phyloP scores from a whole-genome alignment of 1,139 yeast genomes.

The Yamadazyma triangularis region DNA sequence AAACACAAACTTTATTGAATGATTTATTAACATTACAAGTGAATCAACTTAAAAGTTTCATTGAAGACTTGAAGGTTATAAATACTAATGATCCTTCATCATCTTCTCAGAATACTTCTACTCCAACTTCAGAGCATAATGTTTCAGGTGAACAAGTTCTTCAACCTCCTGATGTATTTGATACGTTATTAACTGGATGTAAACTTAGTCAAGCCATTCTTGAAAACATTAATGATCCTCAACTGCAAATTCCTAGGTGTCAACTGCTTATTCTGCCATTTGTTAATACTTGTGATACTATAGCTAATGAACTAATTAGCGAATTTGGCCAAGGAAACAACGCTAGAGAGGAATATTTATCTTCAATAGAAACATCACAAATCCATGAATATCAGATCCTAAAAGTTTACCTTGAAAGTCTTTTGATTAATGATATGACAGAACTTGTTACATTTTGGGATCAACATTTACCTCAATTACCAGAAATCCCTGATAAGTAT shows the following conservation, averaged over 20 bases:
- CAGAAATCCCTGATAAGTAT: slow-evolving; percentile 29
- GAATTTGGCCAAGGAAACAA: slow-evolving; percentile 19
- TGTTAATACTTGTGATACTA: slow-evolving; percentile 15
- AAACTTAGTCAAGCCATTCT: slow-evolving; percentile 27
- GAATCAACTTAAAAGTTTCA: slow-evolving; percentile 22
- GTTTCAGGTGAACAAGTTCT: slow-evolving; percentile 24
- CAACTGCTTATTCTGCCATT: slow-evolving; percentile 13
- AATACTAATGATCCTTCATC: slow-evolving; percentile 1
- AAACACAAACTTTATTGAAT: slow-evolving; percentile 15
- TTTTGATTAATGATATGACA: slow-evolving; percentile 14
- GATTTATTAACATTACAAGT: slow-evolving; percentile 20
- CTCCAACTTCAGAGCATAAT: slow-evolving; percentile 7
- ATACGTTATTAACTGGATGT: slow-evolving; percentile 28
- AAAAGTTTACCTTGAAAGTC: slow-evolving; percentile 19
- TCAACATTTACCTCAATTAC: slow-evolving; percentile 9
- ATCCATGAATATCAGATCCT: slow-evolving; percentile 21
- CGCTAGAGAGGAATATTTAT: slow-evolving; percentile 20
- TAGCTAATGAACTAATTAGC: slow-evolving; percentile 19
- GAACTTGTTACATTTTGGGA: slow-evolving; percentile 23
- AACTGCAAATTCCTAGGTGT: slow-evolving; percentile 4
- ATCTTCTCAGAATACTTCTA: slow-evolving; percentile 1
- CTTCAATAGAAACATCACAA: slow-evolving; percentile 21
- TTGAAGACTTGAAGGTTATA: slow-evolving; percentile 20
- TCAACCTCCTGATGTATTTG: slow-evolving; percentile 38
- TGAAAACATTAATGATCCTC: slow-evolving; percentile 16